These are phyloP conservation scores for Geotrichum histeridarum DNA, from an alignment of 1,139 yeast genomes.

Conservation along the genomic window DNA sequence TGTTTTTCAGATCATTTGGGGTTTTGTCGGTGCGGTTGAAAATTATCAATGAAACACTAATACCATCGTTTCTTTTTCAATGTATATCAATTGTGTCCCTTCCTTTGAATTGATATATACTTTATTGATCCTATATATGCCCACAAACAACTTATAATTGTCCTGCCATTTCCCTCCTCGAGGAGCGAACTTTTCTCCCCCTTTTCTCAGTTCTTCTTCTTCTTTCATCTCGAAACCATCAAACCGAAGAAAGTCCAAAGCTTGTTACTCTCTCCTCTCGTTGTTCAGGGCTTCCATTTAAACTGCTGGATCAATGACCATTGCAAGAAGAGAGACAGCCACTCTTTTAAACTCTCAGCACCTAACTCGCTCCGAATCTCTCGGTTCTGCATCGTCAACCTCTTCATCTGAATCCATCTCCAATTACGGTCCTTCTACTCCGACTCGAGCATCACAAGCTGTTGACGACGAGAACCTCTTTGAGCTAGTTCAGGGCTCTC, in stretches of 20 bases:
- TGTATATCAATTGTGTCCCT: no score
- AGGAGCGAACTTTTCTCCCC: neutral
- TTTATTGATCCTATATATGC: no score
- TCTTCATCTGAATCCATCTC: neutral
- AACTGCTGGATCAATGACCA: conserved; percentile 1
- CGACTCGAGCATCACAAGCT: neutral
- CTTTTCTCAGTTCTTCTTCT: neutral
- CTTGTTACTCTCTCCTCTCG: conserved; percentile 5
- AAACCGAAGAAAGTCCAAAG: neutral
- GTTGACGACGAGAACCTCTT: conserved; percentile 3
- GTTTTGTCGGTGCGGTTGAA: no score
- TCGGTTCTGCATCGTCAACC: neutral
- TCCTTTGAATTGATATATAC: no score
- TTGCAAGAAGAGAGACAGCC: neutral
- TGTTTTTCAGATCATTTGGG: no score
- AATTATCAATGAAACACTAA: no score
- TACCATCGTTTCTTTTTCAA: no score
- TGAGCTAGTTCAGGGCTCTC: conserved; percentile 1
- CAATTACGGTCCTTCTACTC: neutral
- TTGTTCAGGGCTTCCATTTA: neutral
- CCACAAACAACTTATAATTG: no score
- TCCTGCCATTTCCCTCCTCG: no score
- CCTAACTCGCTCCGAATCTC: neutral
- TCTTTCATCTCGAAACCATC: neutral
- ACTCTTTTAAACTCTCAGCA: neutral